Evolutionary conservation across 2,329 filamentous ascomycete species (phyloP).

Genomic region (Neurospora crassa): DNA sequence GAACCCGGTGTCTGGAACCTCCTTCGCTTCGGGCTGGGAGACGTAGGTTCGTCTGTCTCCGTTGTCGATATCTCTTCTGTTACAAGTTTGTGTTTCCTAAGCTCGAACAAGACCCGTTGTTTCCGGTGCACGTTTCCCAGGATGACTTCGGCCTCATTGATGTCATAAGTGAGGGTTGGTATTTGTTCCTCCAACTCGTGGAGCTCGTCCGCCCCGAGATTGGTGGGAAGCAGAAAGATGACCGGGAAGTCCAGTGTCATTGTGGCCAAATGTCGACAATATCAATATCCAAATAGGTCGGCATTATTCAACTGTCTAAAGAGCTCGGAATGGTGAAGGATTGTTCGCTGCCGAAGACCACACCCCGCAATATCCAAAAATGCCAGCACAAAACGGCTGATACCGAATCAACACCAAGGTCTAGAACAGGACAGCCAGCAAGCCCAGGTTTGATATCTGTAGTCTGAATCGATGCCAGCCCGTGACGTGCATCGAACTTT

Average conservation of each 20-base stretch:
- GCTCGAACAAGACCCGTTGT: constrained; percentile 66
- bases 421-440: background rate
- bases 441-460: background rate
- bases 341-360: background rate
- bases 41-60: constrained; percentile 5
- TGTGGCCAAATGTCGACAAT: background rate
- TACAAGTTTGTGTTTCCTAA: constrained; percentile 55
- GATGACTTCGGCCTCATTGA: constrained; percentile 62
- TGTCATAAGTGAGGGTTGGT: constrained; percentile 57
- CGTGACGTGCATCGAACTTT: background rate
- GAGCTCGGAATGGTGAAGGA: background rate
- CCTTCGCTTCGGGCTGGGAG: constrained; percentile 25
- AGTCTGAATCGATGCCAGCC: background rate
- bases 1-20: constrained; percentile 3
- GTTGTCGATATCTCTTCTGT: constrained; percentile 37
- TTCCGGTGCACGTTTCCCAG: constrained; percentile 63
- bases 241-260: constrained; percentile 41
- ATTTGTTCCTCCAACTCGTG: constrained; percentile 57
- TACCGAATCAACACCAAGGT: background rate
- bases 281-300: background rate
- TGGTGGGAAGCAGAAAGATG: constrained; percentile 65
- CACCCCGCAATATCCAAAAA: background rate
- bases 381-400: background rate
- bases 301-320: background rate
- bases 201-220: constrained; percentile 54